phyloP scores from a whole-genome alignment of 2,329 filamentous ascomycete species.

The Curvularia verruculosa region DNA sequence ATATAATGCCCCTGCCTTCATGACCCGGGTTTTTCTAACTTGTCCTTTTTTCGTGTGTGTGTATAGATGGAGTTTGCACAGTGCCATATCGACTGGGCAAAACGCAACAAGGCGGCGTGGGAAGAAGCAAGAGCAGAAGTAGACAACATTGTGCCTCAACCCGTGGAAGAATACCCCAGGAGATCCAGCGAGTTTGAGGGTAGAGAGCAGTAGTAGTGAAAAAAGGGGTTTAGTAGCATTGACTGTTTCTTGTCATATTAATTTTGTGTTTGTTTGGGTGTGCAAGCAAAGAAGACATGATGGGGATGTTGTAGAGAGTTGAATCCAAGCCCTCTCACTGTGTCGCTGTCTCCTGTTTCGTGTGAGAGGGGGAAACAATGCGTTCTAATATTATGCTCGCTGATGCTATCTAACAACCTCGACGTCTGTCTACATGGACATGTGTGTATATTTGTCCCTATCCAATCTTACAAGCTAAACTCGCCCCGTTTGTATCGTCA shows the following conservation, averaged over 20 bases:
- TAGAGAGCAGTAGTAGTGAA: slow-evolving; percentile 6
- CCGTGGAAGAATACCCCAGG: slow-evolving; percentile 29
- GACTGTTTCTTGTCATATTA: not conserved
- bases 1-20: not conserved
- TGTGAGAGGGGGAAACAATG: not conserved
- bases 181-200: slow-evolving; percentile 18
- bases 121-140: slow-evolving; percentile 88
- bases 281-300: too few relatives aligned
- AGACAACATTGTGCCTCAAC: slow-evolving; percentile 73
- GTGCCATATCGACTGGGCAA: slow-evolving; percentile 93
- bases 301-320: not conserved
- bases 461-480: not conserved
- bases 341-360: not conserved
- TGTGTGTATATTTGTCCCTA: not conserved
- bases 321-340: not conserved
- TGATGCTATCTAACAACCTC: not conserved
- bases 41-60: too few relatives aligned
- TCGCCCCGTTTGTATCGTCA: not conserved
- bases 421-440: not conserved
- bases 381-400: not conserved
- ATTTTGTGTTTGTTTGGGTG: not conserved
- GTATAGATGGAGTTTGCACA: slow-evolving; percentile 94
- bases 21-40: too few relatives aligned
- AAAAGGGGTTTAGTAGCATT: not conserved
- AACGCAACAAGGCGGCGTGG: slow-evolving; percentile 89